These are phyloP conservation scores for Penicillium antarcticum DNA, from an alignment of 495 filamentous ascomycete genomes.

Conservation along the genomic window DNA sequence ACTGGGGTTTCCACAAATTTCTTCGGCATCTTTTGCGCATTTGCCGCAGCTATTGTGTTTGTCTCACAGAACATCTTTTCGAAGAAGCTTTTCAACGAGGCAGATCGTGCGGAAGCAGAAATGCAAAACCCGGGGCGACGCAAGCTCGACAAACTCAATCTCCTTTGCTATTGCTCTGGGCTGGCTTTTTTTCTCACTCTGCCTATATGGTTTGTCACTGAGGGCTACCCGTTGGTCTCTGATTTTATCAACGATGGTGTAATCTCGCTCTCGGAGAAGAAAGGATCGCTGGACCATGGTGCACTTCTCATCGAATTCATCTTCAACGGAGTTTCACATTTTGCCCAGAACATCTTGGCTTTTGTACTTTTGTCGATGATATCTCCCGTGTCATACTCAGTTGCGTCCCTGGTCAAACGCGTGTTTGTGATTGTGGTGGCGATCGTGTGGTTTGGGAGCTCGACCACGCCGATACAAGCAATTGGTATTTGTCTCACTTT, in stretches of 20 bases:
- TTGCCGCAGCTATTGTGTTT: conserved; percentile 86
- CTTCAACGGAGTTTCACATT: conserved; percentile 97
- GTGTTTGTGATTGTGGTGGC: conserved; percentile 96
- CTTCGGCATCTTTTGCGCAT: conserved; percentile 81
- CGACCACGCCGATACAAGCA: conserved; percentile 77
- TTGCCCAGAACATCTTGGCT: conserved; percentile 91
- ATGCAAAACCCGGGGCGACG: conserved; percentile 50
- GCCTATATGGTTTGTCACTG: conserved; percentile 92
- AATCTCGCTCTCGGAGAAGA: conserved; percentile 66
- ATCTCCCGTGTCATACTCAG: conserved; percentile 94
- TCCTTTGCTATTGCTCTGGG: conserved; percentile 92
- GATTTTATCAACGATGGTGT: conserved; percentile 50
- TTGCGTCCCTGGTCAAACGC: conserved; percentile 91
- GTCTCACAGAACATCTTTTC: conserved; percentile 99
- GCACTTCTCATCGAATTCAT: conserved; percentile 76
- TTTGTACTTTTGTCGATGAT: conserved; percentile 89
- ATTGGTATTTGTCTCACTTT: conserved; percentile 87
- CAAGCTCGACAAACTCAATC: conserved; percentile 94
- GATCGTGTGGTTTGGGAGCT: conserved; percentile 92
- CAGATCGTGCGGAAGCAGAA: conserved; percentile 73
- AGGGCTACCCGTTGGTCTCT: conserved; percentile 67
- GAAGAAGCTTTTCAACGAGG: conserved; percentile 98
- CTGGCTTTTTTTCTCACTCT: conserved; percentile 84
- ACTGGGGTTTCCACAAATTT: conserved; percentile 84
- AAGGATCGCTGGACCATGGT: conserved; percentile 74